Conservation (phyloP, 768 basidiomycete genomes). For the Naganishia friedmannii region DNA sequence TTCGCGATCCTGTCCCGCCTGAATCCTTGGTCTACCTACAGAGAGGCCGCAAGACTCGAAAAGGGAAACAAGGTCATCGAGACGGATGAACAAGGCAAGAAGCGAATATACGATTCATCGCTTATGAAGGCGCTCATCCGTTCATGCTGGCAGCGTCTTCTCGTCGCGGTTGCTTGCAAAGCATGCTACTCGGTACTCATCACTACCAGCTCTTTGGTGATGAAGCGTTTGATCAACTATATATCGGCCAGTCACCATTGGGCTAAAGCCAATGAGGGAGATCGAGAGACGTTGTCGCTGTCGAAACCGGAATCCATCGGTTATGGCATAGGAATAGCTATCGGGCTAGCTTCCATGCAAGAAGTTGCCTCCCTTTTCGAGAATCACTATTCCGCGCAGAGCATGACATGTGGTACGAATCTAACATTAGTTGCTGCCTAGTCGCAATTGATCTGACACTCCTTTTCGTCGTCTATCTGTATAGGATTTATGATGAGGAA, state of each 20-base stretch:
- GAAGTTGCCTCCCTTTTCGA: conserved; percentile 39
- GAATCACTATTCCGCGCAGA: background rate
- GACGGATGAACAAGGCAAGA: background rate
- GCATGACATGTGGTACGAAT: background rate
- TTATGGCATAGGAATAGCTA: conserved; percentile 65
- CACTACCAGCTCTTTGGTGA: conserved; percentile 45
- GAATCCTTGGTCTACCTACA: background rate
- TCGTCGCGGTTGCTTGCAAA: background rate
- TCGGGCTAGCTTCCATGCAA: conserved; percentile 64
- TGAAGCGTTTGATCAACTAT: conserved; percentile 59
- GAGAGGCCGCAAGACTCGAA: background rate
- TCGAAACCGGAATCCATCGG: conserved; percentile 58
- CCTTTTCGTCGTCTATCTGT: too few species aligned
- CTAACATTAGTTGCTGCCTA: background rate
- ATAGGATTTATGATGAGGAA: conserved; percentile 28
- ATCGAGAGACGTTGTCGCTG: background rate
- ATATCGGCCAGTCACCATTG: conserved; percentile 52
- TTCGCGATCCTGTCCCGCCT: background rate
- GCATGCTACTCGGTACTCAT: background rate
- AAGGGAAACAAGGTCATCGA: background rate
- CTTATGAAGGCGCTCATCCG: background rate
- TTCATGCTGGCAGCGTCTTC: background rate
- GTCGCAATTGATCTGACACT: too few species aligned
- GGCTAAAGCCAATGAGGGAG: conserved; percentile 21
- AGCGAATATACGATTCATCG: background rate